Conservation (phyloP, 2,329 filamentous ascomycete species). For the Pseudogymnoascus sp. region DNA sequence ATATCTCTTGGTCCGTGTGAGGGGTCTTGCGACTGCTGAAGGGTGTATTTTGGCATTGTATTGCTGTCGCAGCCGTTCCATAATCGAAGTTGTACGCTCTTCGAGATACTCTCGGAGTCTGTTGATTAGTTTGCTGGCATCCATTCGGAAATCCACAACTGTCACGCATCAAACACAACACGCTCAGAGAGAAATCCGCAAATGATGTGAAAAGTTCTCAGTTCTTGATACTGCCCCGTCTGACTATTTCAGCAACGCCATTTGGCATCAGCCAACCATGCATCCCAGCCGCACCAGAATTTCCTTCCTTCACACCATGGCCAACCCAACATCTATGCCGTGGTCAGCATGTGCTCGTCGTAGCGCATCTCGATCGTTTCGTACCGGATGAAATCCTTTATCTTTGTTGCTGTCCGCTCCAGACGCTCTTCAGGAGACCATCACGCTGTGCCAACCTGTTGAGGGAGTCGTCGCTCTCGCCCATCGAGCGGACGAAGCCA, state of each 20-base stretch:
- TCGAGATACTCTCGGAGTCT: background rate
- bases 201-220: conserved; percentile 25
- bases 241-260: conserved; percentile 29
- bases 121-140: conserved; percentile 15
- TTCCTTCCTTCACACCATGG: conserved; percentile 11
- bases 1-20: background rate
- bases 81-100: background rate
- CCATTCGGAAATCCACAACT: conserved; percentile 31
- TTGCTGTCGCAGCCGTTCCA: background rate
- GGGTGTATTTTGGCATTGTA: background rate
- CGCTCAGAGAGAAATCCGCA: conserved; percentile 3
- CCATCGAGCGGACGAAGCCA: conserved; percentile 95
- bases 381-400: conserved; percentile 29
- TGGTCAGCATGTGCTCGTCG: conserved; percentile 4
- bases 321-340: conserved; percentile 8
- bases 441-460: conserved; percentile 95
- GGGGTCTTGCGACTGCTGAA: background rate
- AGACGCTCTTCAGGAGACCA: conserved; percentile 94
- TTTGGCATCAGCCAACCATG: conserved; percentile 20
- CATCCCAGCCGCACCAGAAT: conserved; percentile 13
- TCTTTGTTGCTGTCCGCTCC: conserved; percentile 52
- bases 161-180: conserved; percentile 19
- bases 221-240: conserved; percentile 25
- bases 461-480: conserved; percentile 92
- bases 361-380: conserved; percentile 11